These are phyloP conservation scores for Purpureocillium takamizusanense DNA, from an alignment of 2,329 filamentous ascomycete genomes.

Conservation along the genomic window DNA sequence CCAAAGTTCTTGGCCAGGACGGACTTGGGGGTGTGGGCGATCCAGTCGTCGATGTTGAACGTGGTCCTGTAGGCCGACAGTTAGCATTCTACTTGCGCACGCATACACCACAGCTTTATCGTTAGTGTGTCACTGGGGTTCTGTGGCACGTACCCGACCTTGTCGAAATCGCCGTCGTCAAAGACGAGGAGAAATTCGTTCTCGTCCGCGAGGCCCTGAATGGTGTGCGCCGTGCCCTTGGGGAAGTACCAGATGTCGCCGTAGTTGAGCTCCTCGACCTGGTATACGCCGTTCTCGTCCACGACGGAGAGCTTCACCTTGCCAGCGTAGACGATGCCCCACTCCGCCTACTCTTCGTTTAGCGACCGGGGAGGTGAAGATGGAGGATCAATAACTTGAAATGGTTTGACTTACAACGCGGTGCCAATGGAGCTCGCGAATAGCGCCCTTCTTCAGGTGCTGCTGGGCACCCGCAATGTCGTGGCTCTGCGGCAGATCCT, in stretches of 20 bases:
- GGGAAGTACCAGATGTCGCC: slow-evolving; percentile 64
- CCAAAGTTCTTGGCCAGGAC: slow-evolving; percentile 64
- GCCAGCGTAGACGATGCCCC: slow-evolving; percentile 54
- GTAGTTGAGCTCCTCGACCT: slow-evolving; percentile 44
- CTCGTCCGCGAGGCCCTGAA: slow-evolving; percentile 56
- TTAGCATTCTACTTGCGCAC: too few relatives aligned
- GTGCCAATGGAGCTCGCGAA: slow-evolving; percentile 61
- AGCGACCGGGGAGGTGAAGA: too few relatives aligned
- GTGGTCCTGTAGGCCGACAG: slow-evolving; percentile 39
- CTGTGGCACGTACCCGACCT: slow-evolving; percentile 36
- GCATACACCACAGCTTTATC: too few relatives aligned
- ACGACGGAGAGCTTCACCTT: slow-evolving; percentile 50
- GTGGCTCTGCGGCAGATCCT: slow-evolving; percentile 55
- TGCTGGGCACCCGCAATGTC: slow-evolving; percentile 62
- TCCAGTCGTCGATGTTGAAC: slow-evolving; percentile 64
- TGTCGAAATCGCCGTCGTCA: slow-evolving; percentile 59
- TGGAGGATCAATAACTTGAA: too few relatives aligned
- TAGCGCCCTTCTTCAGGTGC: slow-evolving; percentile 56
- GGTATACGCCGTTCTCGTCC: slow-evolving; percentile 49
- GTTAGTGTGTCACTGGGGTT: too few relatives aligned
- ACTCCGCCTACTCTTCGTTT: slow-evolving; percentile 44
- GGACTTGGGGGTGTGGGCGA: slow-evolving; percentile 52
- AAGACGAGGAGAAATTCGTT: slow-evolving; percentile 61
- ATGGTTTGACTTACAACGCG: slow-evolving; percentile 39
- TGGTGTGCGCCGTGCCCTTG: slow-evolving; percentile 53